Percentiles rank a stretch among this genome's conserved stretches.
Evolutionary conservation across 306 rosid species (phyloP).

Genomic region (Betula pendula): DNA sequence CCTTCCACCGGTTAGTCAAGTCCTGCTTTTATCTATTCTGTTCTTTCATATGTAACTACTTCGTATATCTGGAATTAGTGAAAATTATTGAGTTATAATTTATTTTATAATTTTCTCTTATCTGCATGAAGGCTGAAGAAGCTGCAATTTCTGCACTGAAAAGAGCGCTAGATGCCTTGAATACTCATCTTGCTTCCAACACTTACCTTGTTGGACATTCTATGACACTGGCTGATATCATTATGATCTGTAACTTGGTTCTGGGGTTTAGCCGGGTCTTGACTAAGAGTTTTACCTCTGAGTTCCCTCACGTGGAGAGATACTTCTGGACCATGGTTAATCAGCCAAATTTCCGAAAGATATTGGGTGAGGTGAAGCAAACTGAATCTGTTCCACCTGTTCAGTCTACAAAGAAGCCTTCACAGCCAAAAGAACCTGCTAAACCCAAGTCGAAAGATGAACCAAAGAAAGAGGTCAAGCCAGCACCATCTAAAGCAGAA

Average conservation of each 20-base stretch:
- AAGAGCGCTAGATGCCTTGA: slow-evolving; percentile 69
- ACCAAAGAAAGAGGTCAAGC: slow-evolving; percentile 60
- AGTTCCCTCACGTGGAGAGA: slow-evolving; percentile 89
- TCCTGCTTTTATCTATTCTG: neutral
- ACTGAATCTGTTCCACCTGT: slow-evolving; percentile 52
- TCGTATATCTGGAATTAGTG: neutral
- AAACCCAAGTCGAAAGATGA: slow-evolving; percentile 65
- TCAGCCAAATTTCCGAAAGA: slow-evolving; percentile 74
- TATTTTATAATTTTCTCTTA: neutral
- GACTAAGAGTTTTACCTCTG: slow-evolving; percentile 75
- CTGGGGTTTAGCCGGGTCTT: slow-evolving; percentile 41
- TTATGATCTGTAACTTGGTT: slow-evolving; percentile 46
- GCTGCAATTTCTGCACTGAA: slow-evolving; percentile 56
- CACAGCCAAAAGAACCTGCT: slow-evolving; percentile 61
- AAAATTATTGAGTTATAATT: neutral
- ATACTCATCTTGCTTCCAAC: slow-evolving; percentile 63
- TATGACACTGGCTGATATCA: slow-evolving; percentile 78
- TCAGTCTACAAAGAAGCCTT: slow-evolving; percentile 67
- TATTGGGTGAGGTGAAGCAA: slow-evolving; percentile 73
- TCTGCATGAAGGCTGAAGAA: slow-evolving; percentile 68
- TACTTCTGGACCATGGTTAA: slow-evolving; percentile 93
- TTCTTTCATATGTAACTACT: neutral
- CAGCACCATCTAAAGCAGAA: slow-evolving; percentile 33
- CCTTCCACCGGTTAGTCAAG: slow-evolving; percentile 62
- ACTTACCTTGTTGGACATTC: slow-evolving; percentile 82